phyloP scores from a whole-genome alignment of 495 filamentous ascomycete species.

The Penicilliopsis zonata region DNA sequence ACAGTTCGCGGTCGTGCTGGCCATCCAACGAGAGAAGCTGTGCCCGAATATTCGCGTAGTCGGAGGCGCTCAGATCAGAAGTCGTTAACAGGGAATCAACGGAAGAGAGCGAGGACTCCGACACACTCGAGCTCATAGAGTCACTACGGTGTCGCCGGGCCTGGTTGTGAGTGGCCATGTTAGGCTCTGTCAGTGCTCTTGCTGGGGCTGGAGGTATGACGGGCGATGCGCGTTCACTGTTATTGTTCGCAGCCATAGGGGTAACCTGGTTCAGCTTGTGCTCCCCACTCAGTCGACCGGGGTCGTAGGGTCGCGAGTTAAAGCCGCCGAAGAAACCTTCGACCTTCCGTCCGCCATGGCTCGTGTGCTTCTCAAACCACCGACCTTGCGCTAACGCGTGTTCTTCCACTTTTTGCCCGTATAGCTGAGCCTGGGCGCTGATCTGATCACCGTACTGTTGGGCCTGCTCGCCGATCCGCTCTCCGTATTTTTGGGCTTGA shows the following conservation, averaged over 20 bases:
- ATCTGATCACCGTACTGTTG: constrained; percentile 31
- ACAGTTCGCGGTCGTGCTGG: constrained; percentile 27
- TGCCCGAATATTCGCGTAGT: constrained; percentile 27
- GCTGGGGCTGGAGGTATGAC: constrained; percentile 2
- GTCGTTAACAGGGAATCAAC: constrained; percentile 31
- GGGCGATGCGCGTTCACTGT: too few species aligned
- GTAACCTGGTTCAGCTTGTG: background rate
- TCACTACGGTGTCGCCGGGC: constrained; percentile 15
- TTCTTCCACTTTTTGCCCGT: constrained; percentile 29
- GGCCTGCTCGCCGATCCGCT: constrained; percentile 29
- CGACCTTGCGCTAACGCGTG: constrained; percentile 28
- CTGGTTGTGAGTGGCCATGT: constrained; percentile 3
- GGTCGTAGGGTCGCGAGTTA: constrained; percentile 1
- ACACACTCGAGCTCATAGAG: constrained; percentile 23
- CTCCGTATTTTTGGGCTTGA: constrained; percentile 33
- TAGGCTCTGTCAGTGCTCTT: background rate
- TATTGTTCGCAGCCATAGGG: background rate
- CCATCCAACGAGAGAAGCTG: constrained; percentile 27
- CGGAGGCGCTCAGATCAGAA: constrained; percentile 27
- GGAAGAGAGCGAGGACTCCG: constrained; percentile 28
- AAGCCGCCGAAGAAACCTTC: constrained; percentile 8
- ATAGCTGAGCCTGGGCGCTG: constrained; percentile 26
- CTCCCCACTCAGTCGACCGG: constrained; percentile 3
- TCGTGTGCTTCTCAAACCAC: constrained; percentile 31
- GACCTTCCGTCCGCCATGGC: constrained; percentile 16